Base-by-base conservation (phyloP, 805 yeast species). In the Myxozyma sirexii region DNA sequence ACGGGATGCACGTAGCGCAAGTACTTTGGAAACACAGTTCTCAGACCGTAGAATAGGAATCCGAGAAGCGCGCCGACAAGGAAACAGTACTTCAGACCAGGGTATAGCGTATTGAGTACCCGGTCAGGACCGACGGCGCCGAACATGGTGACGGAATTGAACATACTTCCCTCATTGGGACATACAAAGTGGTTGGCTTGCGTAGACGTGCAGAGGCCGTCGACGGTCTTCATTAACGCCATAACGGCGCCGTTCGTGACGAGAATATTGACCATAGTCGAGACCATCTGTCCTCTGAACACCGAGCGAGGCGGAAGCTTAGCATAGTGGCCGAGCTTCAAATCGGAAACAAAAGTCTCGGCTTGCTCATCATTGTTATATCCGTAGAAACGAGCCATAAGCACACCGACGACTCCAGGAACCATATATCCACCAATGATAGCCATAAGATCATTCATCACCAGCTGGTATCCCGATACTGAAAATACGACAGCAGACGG, bases 401-500 rank as follows among this genome's bases (percentile, higher is more conserved):
- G 75, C 75, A 75, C 77, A 29, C 79, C 81, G 63, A 77, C 63
- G 45, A 80, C 81, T 17, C 60, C 56, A 2, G 60, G 56, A 31
- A 39, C 46, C 33, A 56, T 21, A 33, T 56, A 56, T 2, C 59
- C 60, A 1, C 56, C 60, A 35, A 56, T 23, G 23, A 56, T 37
- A 1, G 51, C 51, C 56, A 33, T 43, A 17, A 56, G 26, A 26
- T 85, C 88, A 67, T 83, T 84, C 65, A 85, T 74, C 12, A 86
- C 87, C 59, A 84, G 80, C 1, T 79, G 69, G 48, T 76, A 80
- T 74, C 86, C 86, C 0, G 90, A 83, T 27, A 82, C 79, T 2
- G 89, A 86, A 26, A 79, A 82, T 54, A 86, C 78, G 21, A 86
- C 75, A 1, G 86, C 84, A 21, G 84, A 76, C 4, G 90, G 91